Base-by-base conservation (phyloP, 495 filamentous ascomycete genomes). In the Viridothelium virens region DNA sequence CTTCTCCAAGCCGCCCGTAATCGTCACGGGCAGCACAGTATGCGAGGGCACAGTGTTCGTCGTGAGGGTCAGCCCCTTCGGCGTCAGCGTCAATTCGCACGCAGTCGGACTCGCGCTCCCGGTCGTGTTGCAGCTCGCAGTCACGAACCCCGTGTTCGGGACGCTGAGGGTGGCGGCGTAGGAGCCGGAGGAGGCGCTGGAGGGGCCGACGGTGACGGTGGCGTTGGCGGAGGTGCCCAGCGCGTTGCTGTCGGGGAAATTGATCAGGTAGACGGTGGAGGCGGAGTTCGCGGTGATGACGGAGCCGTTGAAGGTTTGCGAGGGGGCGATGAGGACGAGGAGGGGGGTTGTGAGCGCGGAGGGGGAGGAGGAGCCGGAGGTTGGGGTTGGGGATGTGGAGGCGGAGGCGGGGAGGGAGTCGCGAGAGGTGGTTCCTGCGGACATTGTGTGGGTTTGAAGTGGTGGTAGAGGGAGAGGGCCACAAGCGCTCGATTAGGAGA, bases 231-330 rank as follows among this genome's bases (percentile, higher is more conserved):
- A 31, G 5, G 53, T 2, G 31, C 53, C 53, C 1, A 59, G 53
- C 1, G 53, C 53, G 31, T 36, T 36, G 53, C 53, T 59, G 53
- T 59, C 53, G 25, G 53, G 53, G 53, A 59, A 59, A 4, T 59
- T 59, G 53, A 59, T 14, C 5, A 59, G 53, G 31, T 59, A 59
- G 53, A 31, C 36, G 53, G 53, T 59, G 25, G 53, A 18, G n/a
- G 53, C 53, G 3, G 7, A 6, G 53, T 59, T 59, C 2, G 53
- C 53, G 31, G 3, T 31, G 53, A 59, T 59, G 53, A 59, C 53
- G 53, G 53, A 59, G 53, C 53, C 53, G 53, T 59, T 59, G 53
- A 59, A 59, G 53, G 53, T 59, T 59, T 59, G 53, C 0, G 53
- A 59, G 53, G 53, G 53, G 5, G 53, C 53, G 53, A 59, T 59